These are phyloP conservation scores for Lentinula guzmanii DNA, from an alignment of 768 basidiomycete species.

Conservation along the genomic window DNA sequence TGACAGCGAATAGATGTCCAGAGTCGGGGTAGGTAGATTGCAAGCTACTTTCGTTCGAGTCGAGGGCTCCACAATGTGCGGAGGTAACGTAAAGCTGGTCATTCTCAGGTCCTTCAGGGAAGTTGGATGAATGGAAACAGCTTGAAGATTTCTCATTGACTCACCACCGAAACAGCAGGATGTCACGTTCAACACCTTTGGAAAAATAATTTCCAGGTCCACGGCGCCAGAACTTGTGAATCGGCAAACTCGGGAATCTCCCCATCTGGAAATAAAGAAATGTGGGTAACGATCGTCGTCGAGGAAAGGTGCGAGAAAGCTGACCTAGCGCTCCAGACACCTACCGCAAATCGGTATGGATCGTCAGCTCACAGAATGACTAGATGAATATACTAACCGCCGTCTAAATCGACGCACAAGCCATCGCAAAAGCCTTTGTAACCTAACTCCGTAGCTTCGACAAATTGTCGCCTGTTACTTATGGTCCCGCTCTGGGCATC, in stretches of 20 bases:
- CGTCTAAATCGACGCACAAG: slow-evolving; percentile 57
- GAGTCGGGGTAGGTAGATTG: slow-evolving; percentile 49
- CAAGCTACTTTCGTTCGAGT: slow-evolving; percentile 38
- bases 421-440: slow-evolving; percentile 56
- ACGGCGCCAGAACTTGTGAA: slow-evolving; percentile 48
- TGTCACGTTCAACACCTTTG: slow-evolving; percentile 58
- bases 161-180: slow-evolving; percentile 67
- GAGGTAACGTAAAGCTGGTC: slow-evolving; percentile 63
- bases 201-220: slow-evolving; percentile 53
- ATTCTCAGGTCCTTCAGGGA: slow-evolving; percentile 43
- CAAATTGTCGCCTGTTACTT: slow-evolving; percentile 48
- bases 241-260: slow-evolving; percentile 52
- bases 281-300: slow-evolving; percentile 8
- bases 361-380: slow-evolving; percentile 29
- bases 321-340: slow-evolving; percentile 59
- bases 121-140: slow-evolving; percentile 1
- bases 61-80: slow-evolving; percentile 54
- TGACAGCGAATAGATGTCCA: slow-evolving; percentile 49
- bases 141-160: slow-evolving; percentile 2
- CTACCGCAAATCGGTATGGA: slow-evolving; percentile 47
- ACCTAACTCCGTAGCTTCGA: slow-evolving; percentile 52
- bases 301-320: slow-evolving; percentile 5
- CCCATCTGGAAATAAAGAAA: slow-evolving; percentile 40
- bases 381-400: slow-evolving; percentile 14
- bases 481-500: slow-evolving; percentile 43